These are phyloP conservation scores for Lagenaria siceraria DNA, from an alignment of 306 rosid genomes.

Conservation along the genomic window DNA sequence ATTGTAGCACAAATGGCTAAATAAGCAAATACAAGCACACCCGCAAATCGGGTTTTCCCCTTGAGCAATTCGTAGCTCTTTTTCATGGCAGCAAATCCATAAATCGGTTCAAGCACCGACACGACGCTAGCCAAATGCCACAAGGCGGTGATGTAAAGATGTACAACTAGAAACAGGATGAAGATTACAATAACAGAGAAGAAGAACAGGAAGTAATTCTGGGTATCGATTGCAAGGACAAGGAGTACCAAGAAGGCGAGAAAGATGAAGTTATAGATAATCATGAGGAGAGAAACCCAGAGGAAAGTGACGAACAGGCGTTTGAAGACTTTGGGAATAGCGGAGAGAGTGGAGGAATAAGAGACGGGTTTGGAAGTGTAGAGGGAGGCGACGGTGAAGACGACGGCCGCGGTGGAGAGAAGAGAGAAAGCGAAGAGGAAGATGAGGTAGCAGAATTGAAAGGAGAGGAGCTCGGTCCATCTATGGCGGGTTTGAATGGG, in stretches of 20 bases:
- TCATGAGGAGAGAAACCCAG: slow-evolving; percentile 71
- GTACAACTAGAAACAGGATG: slow-evolving; percentile 47
- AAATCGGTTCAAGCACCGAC: slow-evolving; percentile 70
- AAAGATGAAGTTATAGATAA: slow-evolving; percentile 43
- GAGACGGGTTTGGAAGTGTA: slow-evolving; percentile 78
- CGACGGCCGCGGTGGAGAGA: slow-evolving; percentile 89
- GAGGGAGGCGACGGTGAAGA: slow-evolving; percentile 90
- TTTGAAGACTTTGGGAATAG: slow-evolving; percentile 76
- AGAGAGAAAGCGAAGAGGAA: slow-evolving; percentile 92
- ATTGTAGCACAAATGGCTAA: slow-evolving; percentile 42
- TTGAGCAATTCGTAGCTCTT: slow-evolving; percentile 72
- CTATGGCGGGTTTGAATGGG: slow-evolving; percentile 47
- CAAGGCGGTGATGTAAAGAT: slow-evolving; percentile 67
- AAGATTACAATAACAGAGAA: slow-evolving; percentile 20
- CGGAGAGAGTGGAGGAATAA: slow-evolving; percentile 55
- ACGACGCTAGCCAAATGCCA: slow-evolving; percentile 96
- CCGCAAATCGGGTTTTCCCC: slow-evolving; percentile 49
- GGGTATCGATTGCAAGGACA: slow-evolving; percentile 38
- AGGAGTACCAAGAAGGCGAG: slow-evolving; percentile 30
- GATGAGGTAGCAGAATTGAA: slow-evolving; percentile 73
- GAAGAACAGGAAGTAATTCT: slow-evolving; percentile 23
- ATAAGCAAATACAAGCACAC: slow-evolving; percentile 39
- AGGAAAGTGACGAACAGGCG: slow-evolving; percentile 76
- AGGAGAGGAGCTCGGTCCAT: slow-evolving; percentile 60
- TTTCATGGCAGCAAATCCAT: slow-evolving; percentile 71